Conservation (phyloP, 257 asterid species). For the Haberlea rhodopensis region DNA sequence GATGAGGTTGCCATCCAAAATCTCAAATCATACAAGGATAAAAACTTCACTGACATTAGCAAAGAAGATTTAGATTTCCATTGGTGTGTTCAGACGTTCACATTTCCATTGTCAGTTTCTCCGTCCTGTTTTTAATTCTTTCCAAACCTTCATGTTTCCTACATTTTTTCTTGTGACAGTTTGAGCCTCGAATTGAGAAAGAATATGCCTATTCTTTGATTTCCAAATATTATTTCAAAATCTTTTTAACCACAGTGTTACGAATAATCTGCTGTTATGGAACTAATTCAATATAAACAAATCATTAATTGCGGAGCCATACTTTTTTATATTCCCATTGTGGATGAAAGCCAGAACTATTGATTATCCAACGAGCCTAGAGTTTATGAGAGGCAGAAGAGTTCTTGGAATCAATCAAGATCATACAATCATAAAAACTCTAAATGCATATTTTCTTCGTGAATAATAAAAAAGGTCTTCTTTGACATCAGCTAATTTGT, state of each 20-base stretch:
- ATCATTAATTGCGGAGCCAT: background rate
- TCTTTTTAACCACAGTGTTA: background rate
- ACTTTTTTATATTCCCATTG: too few relatives aligned
- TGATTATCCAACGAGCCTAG: conserved; percentile 71
- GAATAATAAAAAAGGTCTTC: background rate
- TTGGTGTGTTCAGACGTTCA: conserved; percentile 38
- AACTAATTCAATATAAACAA: too few relatives aligned
- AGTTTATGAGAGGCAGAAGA: conserved; percentile 87
- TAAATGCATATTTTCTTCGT: conserved; percentile 48
- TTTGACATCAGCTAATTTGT: background rate
- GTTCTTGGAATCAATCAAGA: conserved; percentile 92
- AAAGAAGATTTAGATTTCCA: conserved; percentile 97
- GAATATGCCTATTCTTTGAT: background rate
- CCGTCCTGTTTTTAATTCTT: too few relatives aligned
- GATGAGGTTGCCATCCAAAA: too few relatives aligned
- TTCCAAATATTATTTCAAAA: background rate
- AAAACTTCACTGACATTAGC: conserved; percentile 83
- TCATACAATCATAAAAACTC: conserved; percentile 79
- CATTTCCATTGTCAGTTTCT: conserved; percentile 1
- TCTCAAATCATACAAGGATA: too few relatives aligned
- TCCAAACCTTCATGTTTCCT: too few relatives aligned
- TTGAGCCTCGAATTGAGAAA: too few relatives aligned
- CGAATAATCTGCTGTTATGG: background rate
- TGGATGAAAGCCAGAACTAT: conserved; percentile 65
- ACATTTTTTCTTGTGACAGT: too few relatives aligned